Evolutionary conservation across 805 yeast genomes (phyloP).

Genomic region (Nematodospora valgi): DNA sequence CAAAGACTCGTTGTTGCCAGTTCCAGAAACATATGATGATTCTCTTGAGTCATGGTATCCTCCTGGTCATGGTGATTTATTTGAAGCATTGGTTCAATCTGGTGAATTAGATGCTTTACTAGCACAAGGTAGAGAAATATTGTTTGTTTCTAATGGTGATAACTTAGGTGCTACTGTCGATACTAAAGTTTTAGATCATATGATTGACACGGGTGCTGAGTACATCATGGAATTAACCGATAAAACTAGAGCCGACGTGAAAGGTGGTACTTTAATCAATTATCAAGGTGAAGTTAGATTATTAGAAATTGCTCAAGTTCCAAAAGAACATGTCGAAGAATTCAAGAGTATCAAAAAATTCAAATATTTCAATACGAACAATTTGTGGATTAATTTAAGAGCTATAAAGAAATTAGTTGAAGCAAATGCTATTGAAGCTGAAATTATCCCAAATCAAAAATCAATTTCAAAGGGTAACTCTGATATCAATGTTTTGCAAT

Average conservation of each 20-base stretch:
- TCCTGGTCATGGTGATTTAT: conserved; percentile 99
- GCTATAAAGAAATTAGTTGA: conserved; percentile 93
- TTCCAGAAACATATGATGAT: conserved; percentile 74
- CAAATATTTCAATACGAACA: conserved; percentile 97
- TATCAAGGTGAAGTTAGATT: conserved; percentile 93
- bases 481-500: conserved; percentile 84
- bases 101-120: conserved; percentile 90
- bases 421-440: conserved; percentile 75
- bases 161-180: conserved; percentile 98
- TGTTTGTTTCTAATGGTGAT: conserved; percentile 97
- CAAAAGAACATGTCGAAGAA: conserved; percentile 97
- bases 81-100: conserved; percentile 81
- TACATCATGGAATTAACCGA: conserved; percentile 98
- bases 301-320: conserved; percentile 96
- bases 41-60: conserved; percentile 92
- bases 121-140: conserved; percentile 89
- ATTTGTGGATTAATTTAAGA: conserved; percentile 93
- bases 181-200: conserved; percentile 82
- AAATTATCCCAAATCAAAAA: conserved; percentile 94
- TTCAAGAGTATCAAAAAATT: conserved; percentile 97
- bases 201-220: conserved; percentile 88
- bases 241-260: conserved; percentile 98
- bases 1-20: conserved; percentile 95
- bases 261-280: conserved; percentile 97
- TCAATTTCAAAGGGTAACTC: conserved; percentile 71